These are phyloP conservation scores for Zalerion maritima DNA, from an alignment of 495 filamentous ascomycete species.

Conservation along the genomic window DNA sequence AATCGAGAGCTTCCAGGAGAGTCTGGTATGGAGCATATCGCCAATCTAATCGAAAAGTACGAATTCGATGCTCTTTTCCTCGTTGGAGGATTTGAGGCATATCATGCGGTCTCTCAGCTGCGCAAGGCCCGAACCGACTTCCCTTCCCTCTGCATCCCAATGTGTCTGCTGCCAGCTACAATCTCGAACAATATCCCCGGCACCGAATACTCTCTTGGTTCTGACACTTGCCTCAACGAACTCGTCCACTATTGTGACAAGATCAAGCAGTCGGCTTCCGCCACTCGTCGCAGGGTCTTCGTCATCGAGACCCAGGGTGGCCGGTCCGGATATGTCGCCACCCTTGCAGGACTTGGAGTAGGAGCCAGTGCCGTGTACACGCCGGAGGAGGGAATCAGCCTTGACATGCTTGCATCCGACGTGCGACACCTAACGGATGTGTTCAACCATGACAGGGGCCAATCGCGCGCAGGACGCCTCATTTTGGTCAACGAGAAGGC, in stretches of 20 bases:
- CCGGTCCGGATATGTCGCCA: constrained; percentile 85
- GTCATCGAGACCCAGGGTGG: constrained; percentile 97
- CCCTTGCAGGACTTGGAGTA: constrained; percentile 73
- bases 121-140: constrained; percentile 64
- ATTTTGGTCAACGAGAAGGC: constrained; percentile 92
- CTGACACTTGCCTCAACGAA: constrained; percentile 96
- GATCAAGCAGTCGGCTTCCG: constrained; percentile 91
- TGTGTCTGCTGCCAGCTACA: constrained; percentile 86
- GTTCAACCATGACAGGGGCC: constrained; percentile 76
- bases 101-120: constrained; percentile 78
- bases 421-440: constrained; percentile 79
- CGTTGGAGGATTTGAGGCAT: constrained; percentile 94
- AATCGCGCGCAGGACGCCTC: constrained; percentile 81
- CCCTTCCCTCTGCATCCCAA: constrained; percentile 80
- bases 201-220: constrained; percentile 92
- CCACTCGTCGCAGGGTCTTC: constrained; percentile 83
- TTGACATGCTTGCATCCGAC: constrained; percentile 83
- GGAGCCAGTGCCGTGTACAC: constrained; percentile 95
- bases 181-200: constrained; percentile 98
- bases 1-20: constrained; percentile 83
- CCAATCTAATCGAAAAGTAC: constrained; percentile 71
- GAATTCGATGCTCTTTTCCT: constrained; percentile 84
- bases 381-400: constrained; percentile 87
- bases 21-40: constrained; percentile 70
- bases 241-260: constrained; percentile 91